phyloP scores from a whole-genome alignment of 176 grass and related monocot genomes.

The Ananas comosus region DNA sequence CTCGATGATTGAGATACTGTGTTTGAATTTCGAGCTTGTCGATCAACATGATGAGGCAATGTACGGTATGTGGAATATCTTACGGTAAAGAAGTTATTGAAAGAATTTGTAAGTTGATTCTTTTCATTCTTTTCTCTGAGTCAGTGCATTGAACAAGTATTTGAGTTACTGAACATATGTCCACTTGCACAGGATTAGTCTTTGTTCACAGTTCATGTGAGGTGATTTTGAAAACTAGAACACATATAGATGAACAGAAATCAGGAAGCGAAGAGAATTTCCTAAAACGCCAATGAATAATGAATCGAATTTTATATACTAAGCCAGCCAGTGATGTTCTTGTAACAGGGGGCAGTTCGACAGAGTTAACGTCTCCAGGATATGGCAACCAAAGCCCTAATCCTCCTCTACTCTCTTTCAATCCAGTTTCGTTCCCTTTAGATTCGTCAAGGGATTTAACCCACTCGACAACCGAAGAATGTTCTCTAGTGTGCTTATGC shows the following conservation, averaged over 20 bases:
- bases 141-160: neutral
- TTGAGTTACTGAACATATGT: no score
- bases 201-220: no score
- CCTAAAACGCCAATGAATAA: neutral
- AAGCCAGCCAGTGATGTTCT: slow-evolving; percentile 70
- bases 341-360: slow-evolving; percentile 50
- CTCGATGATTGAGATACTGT: no score
- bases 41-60: no score
- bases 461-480: slow-evolving; percentile 88
- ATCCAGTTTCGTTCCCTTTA: slow-evolving; percentile 41
- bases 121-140: no score
- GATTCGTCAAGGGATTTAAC: slow-evolving; percentile 78
- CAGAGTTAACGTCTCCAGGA: slow-evolving; percentile 42
- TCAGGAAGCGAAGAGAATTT: neutral
- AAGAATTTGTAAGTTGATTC: no score
- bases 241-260: neutral
- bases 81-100: no score
- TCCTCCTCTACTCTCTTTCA: slow-evolving; percentile 83
- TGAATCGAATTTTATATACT: neutral
- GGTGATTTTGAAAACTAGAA: neutral
- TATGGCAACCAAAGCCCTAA: slow-evolving; percentile 77
- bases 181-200: no score
- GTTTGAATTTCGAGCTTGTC: no score
- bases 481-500: slow-evolving; percentile 80
- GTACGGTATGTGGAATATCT: no score